Evolutionary conservation across 345 rosid genomes (phyloP).

Genomic region (Excoecaria cochinchinensis): DNA sequence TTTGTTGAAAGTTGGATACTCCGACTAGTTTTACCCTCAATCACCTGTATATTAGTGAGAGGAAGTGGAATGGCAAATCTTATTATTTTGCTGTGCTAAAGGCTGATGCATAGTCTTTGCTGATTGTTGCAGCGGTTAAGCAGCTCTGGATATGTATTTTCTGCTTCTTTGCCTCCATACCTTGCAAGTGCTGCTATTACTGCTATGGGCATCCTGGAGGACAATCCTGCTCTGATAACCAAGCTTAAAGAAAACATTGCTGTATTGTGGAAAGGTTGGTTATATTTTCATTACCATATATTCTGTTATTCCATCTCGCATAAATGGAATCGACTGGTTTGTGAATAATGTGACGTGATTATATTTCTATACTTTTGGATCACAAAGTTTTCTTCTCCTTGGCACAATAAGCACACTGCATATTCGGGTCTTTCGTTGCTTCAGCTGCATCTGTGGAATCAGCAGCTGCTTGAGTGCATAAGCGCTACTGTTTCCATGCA

Average conservation of each 20-base stretch:
- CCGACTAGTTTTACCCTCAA: not conserved
- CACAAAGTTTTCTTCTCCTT: too few species aligned
- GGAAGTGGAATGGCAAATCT: not conserved
- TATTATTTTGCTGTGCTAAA: conserved; percentile 1
- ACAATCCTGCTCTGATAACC: conserved; percentile 58
- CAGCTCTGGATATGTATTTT: conserved; percentile 93
- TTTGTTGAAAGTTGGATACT: conserved; percentile 12
- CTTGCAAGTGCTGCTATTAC: conserved; percentile 93
- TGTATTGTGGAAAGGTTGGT: conserved; percentile 69
- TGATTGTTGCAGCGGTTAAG: conserved; percentile 66
- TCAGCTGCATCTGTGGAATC: too few species aligned
- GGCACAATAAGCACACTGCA: too few species aligned
- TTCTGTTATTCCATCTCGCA: not conserved
- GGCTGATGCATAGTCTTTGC: conserved; percentile 14
- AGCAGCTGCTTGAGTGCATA: too few species aligned
- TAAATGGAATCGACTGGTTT: too few species aligned
- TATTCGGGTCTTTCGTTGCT: too few species aligned
- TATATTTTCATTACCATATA: conserved; percentile 12
- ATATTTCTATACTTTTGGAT: too few species aligned
- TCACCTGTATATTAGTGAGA: not conserved
- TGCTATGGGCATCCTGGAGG: conserved; percentile 78
- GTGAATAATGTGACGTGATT: too few species aligned
- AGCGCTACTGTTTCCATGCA: too few species aligned
- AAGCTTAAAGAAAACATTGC: conserved; percentile 70
- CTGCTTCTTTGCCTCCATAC: conserved; percentile 97